phyloP scores from a whole-genome alignment of 148 eudicot genomes.

The Fagopyrum homotropicum region DNA sequence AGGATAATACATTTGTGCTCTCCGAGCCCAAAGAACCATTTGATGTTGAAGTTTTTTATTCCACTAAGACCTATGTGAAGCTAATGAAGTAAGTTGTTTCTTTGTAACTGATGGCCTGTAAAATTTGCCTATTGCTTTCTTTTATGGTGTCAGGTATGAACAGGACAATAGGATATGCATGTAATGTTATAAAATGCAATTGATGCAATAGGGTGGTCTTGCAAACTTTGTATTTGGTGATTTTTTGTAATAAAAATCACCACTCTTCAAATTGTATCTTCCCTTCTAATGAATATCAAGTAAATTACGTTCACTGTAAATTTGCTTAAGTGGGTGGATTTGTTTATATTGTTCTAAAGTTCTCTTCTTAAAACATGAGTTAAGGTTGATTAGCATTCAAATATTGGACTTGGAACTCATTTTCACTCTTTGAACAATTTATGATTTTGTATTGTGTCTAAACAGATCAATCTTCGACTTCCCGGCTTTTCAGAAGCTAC shows the following conservation, averaged over 20 bases:
- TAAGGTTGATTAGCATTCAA: constrained; percentile 2
- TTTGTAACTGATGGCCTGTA: neutral
- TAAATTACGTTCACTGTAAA: neutral
- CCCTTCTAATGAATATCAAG: neutral
- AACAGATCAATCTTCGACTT: constrained; percentile 87
- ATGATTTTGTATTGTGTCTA: constrained; percentile 15
- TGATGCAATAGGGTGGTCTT: constrained; percentile 4
- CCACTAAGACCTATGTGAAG: constrained; percentile 79
- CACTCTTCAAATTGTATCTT: neutral
- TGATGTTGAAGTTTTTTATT: constrained; percentile 92
- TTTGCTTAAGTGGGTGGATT: neutral
- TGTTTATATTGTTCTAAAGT: neutral
- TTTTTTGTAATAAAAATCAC: neutral
- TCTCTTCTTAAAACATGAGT: neutral
- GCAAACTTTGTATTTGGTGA: neutral
- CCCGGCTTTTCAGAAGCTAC: constrained; percentile 63
- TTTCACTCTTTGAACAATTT: neutral
- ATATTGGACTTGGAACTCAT: neutral
- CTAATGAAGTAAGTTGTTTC: constrained; percentile 82
- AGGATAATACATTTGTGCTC: no score
- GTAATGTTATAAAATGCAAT: neutral
- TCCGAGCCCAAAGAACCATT: constrained; percentile 81
- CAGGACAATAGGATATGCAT: neutral
- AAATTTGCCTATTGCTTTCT: neutral
- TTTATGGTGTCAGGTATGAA: neutral